Evolutionary conservation across 2,329 filamentous ascomycete genomes (phyloP).

Genomic region (Eutypella sp.): DNA sequence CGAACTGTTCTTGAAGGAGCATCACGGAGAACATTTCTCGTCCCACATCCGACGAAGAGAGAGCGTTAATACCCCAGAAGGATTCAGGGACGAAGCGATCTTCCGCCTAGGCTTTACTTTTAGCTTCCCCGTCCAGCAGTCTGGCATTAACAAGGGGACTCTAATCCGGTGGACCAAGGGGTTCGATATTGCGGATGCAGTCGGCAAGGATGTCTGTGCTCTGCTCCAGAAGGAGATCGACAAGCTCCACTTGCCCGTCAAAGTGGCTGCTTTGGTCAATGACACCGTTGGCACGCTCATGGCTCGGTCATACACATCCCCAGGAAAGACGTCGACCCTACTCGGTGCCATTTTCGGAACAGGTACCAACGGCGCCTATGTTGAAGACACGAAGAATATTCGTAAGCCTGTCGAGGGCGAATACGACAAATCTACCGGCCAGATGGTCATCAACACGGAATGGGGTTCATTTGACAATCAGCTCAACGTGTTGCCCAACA

Average conservation of each 20-base stretch:
- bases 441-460: conserved; percentile 98
- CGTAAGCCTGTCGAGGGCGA: conserved; percentile 68
- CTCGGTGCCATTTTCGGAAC: conserved; percentile 98
- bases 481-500: conserved; percentile 81
- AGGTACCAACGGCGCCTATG: conserved; percentile 94
- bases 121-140: conserved; percentile 91
- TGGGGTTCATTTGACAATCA: conserved; percentile 98
- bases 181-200: conserved; percentile 90
- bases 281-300: conserved; percentile 97
- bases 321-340: conserved; percentile 78
- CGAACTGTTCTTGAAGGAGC: conserved; percentile 76
- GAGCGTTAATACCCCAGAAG: conserved; percentile 53
- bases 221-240: conserved; percentile 88
- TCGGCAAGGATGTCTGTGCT: conserved; percentile 91
- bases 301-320: conserved; percentile 92
- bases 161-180: conserved; percentile 98
- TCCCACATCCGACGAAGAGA: conserved; percentile 61
- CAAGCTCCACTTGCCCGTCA: conserved; percentile 77
- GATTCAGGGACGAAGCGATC: conserved; percentile 66
- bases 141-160: conserved; percentile 90
- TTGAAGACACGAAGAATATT: conserved; percentile 83
- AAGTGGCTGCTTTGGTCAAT: conserved; percentile 93
- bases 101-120: conserved; percentile 99
- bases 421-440: conserved; percentile 74
- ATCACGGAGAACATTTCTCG: conserved; percentile 84